Base-by-base conservation (phyloP, 345 rosid species). In the Boechera retrofracta region DNA sequence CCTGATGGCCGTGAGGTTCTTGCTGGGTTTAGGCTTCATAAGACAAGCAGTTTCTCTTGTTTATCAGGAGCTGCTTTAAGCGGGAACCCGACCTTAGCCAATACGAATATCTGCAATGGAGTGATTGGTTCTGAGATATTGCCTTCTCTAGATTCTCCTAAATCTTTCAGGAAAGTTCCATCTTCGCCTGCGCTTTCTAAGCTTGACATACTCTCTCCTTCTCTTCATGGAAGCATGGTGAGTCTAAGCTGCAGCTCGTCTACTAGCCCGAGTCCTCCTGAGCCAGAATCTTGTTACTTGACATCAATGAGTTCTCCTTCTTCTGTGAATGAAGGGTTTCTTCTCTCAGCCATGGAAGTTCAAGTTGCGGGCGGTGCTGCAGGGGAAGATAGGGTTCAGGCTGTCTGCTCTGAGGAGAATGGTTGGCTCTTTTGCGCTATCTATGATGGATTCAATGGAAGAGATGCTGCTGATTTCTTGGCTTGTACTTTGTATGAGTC, bases 351-450 rank as follows among this genome's bases (percentile, higher is more conserved):
- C 41, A 80, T 72, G 82, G 97, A 95, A 77, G 87, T 95, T 71
- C 99, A 95, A 79, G 89, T 91, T 63, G 99, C 99, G 3, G 99
- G 98, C 13, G 99, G 99, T 65, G 99, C 99, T 73, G 99, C 99
- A 10, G 99, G 99, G 28, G 98, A 95, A 82, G 99, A 91, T 82
- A 86, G 98, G 66, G 98, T 95, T 75, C 99, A 92, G 76, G 99
- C 98, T 48, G 96, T 95, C 75, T 95, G 99, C 77, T 95, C 97
- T 67, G 98, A 92, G 78, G 99, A 95, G 82, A 87, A 92, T 26
- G 98, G 96, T 18, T 91, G 89, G 96, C 87, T 95, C 10, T 92
- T 91, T 64, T 92, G 99, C 47, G 97, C 90, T 7, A 91, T 95
- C 33, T 95, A 89, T 64, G 99, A 92, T 53, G 99, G 99, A 8